Evolutionary conservation across 805 yeast genomes (phyloP).

Genomic region (Schizosaccharomyces cryophilus): DNA sequence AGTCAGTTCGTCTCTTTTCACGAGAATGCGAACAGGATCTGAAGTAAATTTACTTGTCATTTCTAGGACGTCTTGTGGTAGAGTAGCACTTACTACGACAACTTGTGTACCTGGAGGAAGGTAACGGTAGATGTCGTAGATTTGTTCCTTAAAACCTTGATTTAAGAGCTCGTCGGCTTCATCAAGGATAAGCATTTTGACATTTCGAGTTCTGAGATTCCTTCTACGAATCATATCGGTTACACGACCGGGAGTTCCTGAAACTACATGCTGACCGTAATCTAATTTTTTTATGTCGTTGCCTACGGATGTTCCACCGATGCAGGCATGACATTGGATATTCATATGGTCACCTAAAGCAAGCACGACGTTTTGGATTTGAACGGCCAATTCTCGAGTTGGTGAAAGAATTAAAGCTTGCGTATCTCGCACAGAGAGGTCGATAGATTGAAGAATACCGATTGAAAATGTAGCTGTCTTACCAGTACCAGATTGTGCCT

Average conservation of each 20-base stretch:
- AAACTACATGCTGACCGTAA: conserved; percentile 71
- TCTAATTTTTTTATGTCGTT: conserved; percentile 54
- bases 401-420: conserved; percentile 88
- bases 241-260: conserved; percentile 96
- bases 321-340: conserved; percentile 68
- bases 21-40: conserved; percentile 81
- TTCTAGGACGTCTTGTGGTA: conserved; percentile 75
- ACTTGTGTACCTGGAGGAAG: conserved; percentile 75
- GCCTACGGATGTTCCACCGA: conserved; percentile 73
- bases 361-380: conserved; percentile 68
- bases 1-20: conserved; percentile 80
- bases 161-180: conserved; percentile 92
- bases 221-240: conserved; percentile 75
- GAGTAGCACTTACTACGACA: conserved; percentile 82
- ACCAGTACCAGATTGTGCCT: conserved; percentile 98
- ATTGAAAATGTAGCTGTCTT: conserved; percentile 96
- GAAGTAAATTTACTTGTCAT: conserved; percentile 80
- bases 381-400: conserved; percentile 86
- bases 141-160: conserved; percentile 87
- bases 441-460: conserved; percentile 72
- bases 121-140: conserved; percentile 67
- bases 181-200: conserved; percentile 75
- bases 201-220: conserved; percentile 40
- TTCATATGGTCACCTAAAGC: conserved; percentile 75
- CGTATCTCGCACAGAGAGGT: conserved; percentile 41